A percentile compares a stretch with the other conserved stretches of the same genome.
phyloP scores from a whole-genome alignment of 805 yeast genomes.

The Schizosaccharomyces lindneri region DNA sequence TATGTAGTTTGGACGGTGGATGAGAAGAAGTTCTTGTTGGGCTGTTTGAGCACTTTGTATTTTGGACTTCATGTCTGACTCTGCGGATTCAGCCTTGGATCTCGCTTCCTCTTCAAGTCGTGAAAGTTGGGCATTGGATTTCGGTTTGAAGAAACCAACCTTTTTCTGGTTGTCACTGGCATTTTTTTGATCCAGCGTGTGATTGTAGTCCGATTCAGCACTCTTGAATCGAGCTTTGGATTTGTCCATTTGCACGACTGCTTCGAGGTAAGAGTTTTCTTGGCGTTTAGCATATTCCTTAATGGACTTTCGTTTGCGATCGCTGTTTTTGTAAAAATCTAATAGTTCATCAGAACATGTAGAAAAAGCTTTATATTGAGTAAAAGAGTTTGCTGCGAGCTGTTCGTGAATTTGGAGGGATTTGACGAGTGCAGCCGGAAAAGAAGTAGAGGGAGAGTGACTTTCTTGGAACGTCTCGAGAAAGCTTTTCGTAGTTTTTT shows the following conservation, averaged over 20 bases:
- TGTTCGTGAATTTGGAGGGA: neutral
- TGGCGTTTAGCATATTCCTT: neutral
- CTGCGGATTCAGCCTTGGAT: neutral
- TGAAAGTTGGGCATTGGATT: neutral
- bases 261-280: neutral
- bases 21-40: neutral
- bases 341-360: neutral
- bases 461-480: neutral
- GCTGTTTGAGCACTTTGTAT: neutral
- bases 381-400: neutral
- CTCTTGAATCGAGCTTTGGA: neutral
- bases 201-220: neutral
- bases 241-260: neutral
- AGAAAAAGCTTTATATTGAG: neutral
- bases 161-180: neutral
- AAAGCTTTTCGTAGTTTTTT: neutral
- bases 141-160: neutral
- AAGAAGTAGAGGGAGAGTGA: neutral
- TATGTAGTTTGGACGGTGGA: neutral
- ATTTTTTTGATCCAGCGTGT: neutral
- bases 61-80: neutral
- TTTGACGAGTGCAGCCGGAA: neutral
- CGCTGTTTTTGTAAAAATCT: neutral
- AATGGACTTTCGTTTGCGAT: neutral
- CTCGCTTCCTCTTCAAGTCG: neutral